Conservation (phyloP, 2,329 filamentous ascomycete species). For the Samsoniella hepiali region DNA sequence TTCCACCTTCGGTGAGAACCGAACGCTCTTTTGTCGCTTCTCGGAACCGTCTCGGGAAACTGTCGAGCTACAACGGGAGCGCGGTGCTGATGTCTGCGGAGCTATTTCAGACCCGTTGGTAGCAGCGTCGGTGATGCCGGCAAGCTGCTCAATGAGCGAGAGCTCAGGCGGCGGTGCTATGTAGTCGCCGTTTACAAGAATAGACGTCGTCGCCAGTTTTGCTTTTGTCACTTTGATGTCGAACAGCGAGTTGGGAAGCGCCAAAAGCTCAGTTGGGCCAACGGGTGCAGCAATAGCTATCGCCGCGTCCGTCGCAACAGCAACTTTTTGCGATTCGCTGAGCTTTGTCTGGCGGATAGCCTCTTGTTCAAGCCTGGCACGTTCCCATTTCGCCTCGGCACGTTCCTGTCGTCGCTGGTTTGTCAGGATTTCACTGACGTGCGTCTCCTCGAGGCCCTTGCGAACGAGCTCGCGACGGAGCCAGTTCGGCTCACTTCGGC, state of each 20-base stretch:
- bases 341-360: constrained; percentile 68
- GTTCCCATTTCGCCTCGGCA: constrained; percentile 81
- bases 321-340: constrained; percentile 40
- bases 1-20: constrained; percentile 66
- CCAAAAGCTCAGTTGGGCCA: constrained; percentile 45
- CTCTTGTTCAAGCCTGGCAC: constrained; percentile 83
- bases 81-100: constrained; percentile 5
- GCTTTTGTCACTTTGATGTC: constrained; percentile 37
- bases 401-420: constrained; percentile 74
- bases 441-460: constrained; percentile 57
- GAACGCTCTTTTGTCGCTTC: constrained; percentile 61
- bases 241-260: constrained; percentile 53
- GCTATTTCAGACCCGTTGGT: background rate
- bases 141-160: constrained; percentile 18
- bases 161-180: background rate
- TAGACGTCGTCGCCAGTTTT: constrained; percentile 8
- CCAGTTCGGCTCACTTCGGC: constrained; percentile 94
- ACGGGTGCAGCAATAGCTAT: constrained; percentile 32
- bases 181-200: constrained; percentile 14
- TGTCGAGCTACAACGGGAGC: constrained; percentile 12
- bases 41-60: constrained; percentile 14
- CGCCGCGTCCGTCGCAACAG: constrained; percentile 15
- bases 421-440: constrained; percentile 81
- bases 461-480: constrained; percentile 75
- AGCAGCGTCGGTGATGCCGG: background rate